These are phyloP conservation scores for Saccharomyces kudriavzevii DNA, from an alignment of 805 yeast genomes.

Conservation along the genomic window DNA sequence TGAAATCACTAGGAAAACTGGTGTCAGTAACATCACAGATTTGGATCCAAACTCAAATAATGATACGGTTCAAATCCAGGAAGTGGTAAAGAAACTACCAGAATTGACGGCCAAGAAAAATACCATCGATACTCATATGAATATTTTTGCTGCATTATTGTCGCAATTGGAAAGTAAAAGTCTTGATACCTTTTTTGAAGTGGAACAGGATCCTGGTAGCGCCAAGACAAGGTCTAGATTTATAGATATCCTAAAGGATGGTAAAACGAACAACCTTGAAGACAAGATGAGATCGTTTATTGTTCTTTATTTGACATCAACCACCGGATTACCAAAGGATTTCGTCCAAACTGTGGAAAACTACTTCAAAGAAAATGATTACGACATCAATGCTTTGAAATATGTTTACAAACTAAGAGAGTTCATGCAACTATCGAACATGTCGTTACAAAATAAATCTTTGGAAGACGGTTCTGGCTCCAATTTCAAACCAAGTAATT, in stretches of 20 bases:
- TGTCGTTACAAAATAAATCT: constrained; percentile 31
- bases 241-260: constrained; percentile 46
- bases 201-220: constrained; percentile 70
- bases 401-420: constrained; percentile 81
- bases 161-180: constrained; percentile 79
- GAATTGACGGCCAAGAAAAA: constrained; percentile 82
- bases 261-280: constrained; percentile 50
- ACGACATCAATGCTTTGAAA: constrained; percentile 55
- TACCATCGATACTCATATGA: constrained; percentile 94
- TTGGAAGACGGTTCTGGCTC: constrained; percentile 29
- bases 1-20: constrained; percentile 70
- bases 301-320: constrained; percentile 55
- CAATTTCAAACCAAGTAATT: constrained; percentile 24
- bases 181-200: constrained; percentile 84
- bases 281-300: constrained; percentile 88
- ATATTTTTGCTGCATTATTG: constrained; percentile 75
- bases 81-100: constrained; percentile 87
- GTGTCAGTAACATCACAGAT: constrained; percentile 62
- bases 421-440: constrained; percentile 46
- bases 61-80: constrained; percentile 64
- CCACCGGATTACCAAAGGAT: constrained; percentile 36
- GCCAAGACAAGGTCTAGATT: constrained; percentile 46
- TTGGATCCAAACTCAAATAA: constrained; percentile 46
- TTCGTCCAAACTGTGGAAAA: constrained; percentile 54
- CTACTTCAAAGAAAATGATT: constrained; percentile 47